phyloP scores from a whole-genome alignment of 1,139 yeast genomes.

The Blastobotrys arbuscula region DNA sequence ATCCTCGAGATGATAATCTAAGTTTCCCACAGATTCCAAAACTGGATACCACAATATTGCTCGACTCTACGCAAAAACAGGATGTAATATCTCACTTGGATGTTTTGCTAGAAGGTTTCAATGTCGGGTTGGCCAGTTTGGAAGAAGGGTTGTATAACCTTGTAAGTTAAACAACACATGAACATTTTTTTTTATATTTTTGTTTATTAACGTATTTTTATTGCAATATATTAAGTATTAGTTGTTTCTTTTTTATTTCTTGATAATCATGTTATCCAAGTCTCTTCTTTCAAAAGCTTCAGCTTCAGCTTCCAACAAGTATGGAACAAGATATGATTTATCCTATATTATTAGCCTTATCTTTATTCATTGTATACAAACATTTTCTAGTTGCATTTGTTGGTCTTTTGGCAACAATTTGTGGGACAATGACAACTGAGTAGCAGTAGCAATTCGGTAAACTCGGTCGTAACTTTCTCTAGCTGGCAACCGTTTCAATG shows the following conservation, averaged over 20 bases:
- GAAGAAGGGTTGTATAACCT: conserved; percentile 15
- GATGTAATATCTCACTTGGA: conserved; percentile 28
- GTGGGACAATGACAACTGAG: conserved; percentile 79
- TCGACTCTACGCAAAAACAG: conserved; percentile 31
- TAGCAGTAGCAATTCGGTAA: conserved; percentile 87
- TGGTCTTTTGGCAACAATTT: conserved; percentile 78
- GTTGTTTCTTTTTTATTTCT: conserved; percentile 16
- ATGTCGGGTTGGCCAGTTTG: conserved; percentile 24
- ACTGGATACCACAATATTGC: conserved; percentile 28
- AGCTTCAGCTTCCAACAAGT: conserved; percentile 89
- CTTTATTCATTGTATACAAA: conserved; percentile 13
- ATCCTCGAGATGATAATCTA: conserved; percentile 7
- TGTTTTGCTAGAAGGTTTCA: conserved; percentile 26
- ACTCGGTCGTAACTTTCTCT: conserved; percentile 84
- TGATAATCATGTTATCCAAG: conserved; percentile 65
- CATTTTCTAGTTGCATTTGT: conserved; percentile 69
- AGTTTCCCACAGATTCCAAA: conserved; percentile 23
- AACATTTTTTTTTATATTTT: background rate
- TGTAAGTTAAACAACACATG: conserved; percentile 1
- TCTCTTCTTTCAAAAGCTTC: conserved; percentile 84
- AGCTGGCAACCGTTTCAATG: conserved; percentile 79
- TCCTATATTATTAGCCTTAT: conserved; percentile 38
- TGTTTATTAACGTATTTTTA: conserved; percentile 10
- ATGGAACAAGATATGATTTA: conserved; percentile 77
- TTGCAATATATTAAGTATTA: conserved; percentile 28